Evolutionary conservation across 257 asterid species (phyloP).

Genomic region (Fraxinus quadrangulata): DNA sequence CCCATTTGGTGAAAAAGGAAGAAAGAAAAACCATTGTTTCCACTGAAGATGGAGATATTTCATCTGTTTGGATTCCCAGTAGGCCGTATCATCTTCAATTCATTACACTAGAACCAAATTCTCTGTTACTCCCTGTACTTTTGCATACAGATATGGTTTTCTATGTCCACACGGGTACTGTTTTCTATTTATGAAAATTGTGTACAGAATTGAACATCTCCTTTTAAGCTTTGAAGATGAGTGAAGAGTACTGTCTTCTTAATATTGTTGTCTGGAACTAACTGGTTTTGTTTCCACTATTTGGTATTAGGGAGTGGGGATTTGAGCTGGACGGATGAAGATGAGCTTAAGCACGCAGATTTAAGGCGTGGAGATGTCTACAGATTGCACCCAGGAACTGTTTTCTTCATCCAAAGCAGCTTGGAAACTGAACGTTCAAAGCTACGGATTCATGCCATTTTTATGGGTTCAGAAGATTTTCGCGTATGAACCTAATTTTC

Average conservation of each 20-base stretch:
- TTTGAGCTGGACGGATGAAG: constrained; percentile 61
- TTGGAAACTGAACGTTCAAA: constrained; percentile 53
- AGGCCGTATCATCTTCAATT: constrained; percentile 64
- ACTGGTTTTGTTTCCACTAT: neutral
- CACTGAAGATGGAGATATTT: constrained; percentile 65
- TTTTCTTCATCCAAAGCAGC: constrained; percentile 68
- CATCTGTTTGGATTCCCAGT: constrained; percentile 43
- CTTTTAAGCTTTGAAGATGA: no score
- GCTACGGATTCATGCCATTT: constrained; percentile 71
- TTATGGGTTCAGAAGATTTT: constrained; percentile 42
- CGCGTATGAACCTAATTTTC: constrained; percentile 31
- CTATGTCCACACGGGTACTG: constrained; percentile 74
- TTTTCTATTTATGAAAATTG: neutral
- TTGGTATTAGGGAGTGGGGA: constrained; percentile 64
- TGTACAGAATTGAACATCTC: neutral
- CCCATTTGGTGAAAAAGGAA: constrained; percentile 42
- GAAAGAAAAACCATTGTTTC: constrained; percentile 40
- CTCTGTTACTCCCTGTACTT: constrained; percentile 74
- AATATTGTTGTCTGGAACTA: neutral
- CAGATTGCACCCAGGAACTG: constrained; percentile 56
- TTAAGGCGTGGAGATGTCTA: constrained; percentile 63
- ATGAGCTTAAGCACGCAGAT: constrained; percentile 34
- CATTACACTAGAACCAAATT: constrained; percentile 83
- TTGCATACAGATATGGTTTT: constrained; percentile 77
- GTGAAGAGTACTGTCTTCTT: no score